phyloP scores from a whole-genome alignment of 345 rosid genomes.

The Hibiscus tridactylites region DNA sequence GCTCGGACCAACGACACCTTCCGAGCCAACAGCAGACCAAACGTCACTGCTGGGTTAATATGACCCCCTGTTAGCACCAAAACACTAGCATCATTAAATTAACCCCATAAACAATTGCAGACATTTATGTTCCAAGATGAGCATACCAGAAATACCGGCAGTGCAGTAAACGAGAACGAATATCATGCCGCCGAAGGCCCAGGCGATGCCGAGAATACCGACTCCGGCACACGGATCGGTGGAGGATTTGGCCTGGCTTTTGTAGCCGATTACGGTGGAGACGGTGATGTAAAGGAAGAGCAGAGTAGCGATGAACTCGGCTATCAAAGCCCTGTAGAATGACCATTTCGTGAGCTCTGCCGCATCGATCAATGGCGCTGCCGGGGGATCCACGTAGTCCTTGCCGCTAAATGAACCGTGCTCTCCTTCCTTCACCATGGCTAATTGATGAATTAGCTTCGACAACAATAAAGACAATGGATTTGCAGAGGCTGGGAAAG shows the following conservation, averaged over 20 bases:
- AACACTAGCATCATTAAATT: too few species aligned
- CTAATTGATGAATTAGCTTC: not conserved
- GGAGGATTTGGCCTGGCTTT: constrained; percentile 22
- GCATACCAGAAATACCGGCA: constrained; percentile 71
- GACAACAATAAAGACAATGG: too few species aligned
- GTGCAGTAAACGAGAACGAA: constrained; percentile 76
- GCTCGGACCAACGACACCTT: constrained; percentile 65
- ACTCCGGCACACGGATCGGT: constrained; percentile 51
- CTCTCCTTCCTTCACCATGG: constrained; percentile 40
- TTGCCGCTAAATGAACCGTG: constrained; percentile 42
- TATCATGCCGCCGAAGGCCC: constrained; percentile 89
- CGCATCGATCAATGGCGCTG: constrained; percentile 44
- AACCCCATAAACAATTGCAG: too few species aligned
- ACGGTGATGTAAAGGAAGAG: constrained; percentile 65
- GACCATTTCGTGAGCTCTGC: constrained; percentile 64
- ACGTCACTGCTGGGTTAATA: constrained; percentile 83
- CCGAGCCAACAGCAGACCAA: constrained; percentile 62
- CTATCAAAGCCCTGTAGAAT: constrained; percentile 69
- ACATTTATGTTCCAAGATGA: too few species aligned
- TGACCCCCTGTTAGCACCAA: constrained; percentile 44
- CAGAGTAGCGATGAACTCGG: constrained; percentile 77
- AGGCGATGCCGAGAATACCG: constrained; percentile 68
- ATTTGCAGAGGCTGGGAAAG: too few species aligned
- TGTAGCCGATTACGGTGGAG: constrained; percentile 68
- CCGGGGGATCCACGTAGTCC: constrained; percentile 77